Percentiles rank a stretch among this genome's conserved stretches.
Conservation (phyloP, 495 filamentous ascomycete genomes). For the Chlorociboria aeruginascens region DNA sequence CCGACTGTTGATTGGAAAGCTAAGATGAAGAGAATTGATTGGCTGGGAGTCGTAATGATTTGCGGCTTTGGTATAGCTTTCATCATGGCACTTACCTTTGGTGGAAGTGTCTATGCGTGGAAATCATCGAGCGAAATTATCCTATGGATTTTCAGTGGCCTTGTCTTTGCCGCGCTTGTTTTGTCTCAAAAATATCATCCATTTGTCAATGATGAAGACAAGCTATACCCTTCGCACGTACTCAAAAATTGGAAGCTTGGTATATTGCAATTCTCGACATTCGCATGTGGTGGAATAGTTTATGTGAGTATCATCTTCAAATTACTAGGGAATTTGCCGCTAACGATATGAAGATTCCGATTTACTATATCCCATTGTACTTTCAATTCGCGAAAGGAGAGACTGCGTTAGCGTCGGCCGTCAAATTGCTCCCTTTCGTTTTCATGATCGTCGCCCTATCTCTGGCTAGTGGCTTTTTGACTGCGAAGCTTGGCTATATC, state of each 20-base stretch:
- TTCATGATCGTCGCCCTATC: slow-evolving; percentile 29
- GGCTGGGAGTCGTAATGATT: slow-evolving; percentile 30
- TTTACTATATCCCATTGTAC: slow-evolving; percentile 32
- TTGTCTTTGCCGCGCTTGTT: not conserved
- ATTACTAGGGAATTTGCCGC: slow-evolving; percentile 20
- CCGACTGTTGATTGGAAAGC: slow-evolving; percentile 19
- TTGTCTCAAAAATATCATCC: too few relatives aligned
- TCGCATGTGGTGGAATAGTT: too few relatives aligned
- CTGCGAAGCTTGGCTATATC: slow-evolving; percentile 38
- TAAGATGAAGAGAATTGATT: slow-evolving; percentile 30
- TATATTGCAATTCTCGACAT: too few relatives aligned
- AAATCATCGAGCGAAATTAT: slow-evolving; percentile 35
- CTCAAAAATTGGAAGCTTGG: too few relatives aligned
- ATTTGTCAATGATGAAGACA: too few relatives aligned
- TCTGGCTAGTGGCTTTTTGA: slow-evolving; percentile 33
- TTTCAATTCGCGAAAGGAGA: slow-evolving; percentile 44
- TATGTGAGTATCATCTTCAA: too few relatives aligned
- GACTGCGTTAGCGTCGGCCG: slow-evolving; percentile 30
- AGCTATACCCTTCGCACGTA: too few relatives aligned
- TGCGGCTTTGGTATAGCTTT: slow-evolving; percentile 27
- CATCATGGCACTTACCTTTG: slow-evolving; percentile 41
- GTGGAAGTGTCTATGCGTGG: slow-evolving; percentile 41
- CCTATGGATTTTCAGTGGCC: slow-evolving; percentile 4
- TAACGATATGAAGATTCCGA: slow-evolving; percentile 1
- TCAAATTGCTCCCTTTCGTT: slow-evolving; percentile 46